Evolutionary conservation across 805 yeast species (phyloP).

Genomic region (Brettanomyces sp.): DNA sequence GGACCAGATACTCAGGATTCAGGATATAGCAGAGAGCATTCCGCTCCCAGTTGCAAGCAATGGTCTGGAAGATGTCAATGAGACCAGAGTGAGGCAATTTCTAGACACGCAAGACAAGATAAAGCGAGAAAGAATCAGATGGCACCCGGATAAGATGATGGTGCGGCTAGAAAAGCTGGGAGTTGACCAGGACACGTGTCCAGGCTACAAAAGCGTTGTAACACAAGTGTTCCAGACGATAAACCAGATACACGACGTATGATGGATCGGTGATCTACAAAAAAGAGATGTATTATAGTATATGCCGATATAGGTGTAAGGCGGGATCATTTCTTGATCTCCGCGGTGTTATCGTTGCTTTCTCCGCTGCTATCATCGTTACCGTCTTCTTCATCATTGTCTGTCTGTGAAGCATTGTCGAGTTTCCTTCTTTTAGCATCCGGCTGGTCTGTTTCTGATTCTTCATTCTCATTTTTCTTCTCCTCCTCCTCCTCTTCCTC

Average conservation of each 20-base stretch:
- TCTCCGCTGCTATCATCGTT: conserved; percentile 5
- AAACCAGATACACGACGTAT: conserved; percentile 20
- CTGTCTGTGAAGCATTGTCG: conserved; percentile 19
- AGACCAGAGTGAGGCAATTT: conserved; percentile 9
- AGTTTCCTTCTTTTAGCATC: conserved; percentile 11
- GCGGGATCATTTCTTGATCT: not conserved
- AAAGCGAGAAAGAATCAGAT: conserved; percentile 45
- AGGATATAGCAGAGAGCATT: not conserved
- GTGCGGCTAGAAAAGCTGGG: conserved; percentile 7
- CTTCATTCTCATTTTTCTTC: conserved; percentile 12
- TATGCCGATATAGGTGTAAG: conserved; percentile 5
- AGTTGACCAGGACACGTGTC: not conserved
- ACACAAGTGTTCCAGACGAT: conserved; percentile 35
- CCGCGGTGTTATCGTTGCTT: conserved; percentile 2
- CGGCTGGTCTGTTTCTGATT: conserved; percentile 10
- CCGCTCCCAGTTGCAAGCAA: conserved; percentile 16
- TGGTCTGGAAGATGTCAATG: conserved; percentile 7
- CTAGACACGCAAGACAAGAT: conserved; percentile 13
- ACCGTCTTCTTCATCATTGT: conserved; percentile 9
- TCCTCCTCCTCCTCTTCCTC: conserved; percentile 29
- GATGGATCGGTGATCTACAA: not conserved
- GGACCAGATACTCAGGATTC: conserved; percentile 11
- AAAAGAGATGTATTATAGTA: not conserved
- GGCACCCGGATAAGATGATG: conserved; percentile 67
- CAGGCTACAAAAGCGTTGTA: conserved; percentile 10